phyloP scores from a whole-genome alignment of 2,329 filamentous ascomycete genomes.

The Penicillium sp. region DNA sequence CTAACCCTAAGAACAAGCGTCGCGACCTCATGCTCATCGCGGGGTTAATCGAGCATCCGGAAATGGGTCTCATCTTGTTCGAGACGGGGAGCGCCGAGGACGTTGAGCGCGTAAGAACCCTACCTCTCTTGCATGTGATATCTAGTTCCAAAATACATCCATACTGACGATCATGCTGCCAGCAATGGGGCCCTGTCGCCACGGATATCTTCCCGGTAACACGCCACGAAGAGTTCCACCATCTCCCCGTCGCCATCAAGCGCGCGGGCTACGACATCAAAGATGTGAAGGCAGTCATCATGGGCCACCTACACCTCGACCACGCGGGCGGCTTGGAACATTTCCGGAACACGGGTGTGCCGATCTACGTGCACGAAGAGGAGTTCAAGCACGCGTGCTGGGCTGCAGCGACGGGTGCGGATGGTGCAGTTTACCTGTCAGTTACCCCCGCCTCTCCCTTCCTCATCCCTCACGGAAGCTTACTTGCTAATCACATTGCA shows the following conservation, averaged over 20 bases:
- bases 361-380: slow-evolving; percentile 55
- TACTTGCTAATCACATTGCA: background rate
- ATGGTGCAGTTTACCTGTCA: slow-evolving; percentile 45
- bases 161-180: background rate
- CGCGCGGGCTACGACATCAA: slow-evolving; percentile 48
- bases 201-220: too few relatives aligned
- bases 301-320: slow-evolving; percentile 55
- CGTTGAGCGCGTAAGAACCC: slow-evolving; percentile 26
- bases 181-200: slow-evolving; percentile 35
- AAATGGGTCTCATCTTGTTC: slow-evolving; percentile 51
- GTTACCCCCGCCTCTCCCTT: background rate
- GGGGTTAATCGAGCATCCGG: slow-evolving; percentile 52
- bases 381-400: slow-evolving; percentile 54
- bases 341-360: slow-evolving; percentile 49
- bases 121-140: too few relatives aligned
- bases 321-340: slow-evolving; percentile 55
- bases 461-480: too few relatives aligned
- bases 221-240: slow-evolving; percentile 23
- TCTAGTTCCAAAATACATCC: too few relatives aligned
- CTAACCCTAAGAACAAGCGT: slow-evolving; percentile 47
- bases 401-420: slow-evolving; percentile 48
- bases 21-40: slow-evolving; percentile 49
- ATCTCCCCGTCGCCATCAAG: slow-evolving; percentile 42
- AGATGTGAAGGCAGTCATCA: slow-evolving; percentile 53
- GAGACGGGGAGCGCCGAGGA: slow-evolving; percentile 54